Evolutionary conservation across 306 rosid species (phyloP), one percentile per base, ranked within the genome.

Genomic region (Fragaria iinumae): DNA sequence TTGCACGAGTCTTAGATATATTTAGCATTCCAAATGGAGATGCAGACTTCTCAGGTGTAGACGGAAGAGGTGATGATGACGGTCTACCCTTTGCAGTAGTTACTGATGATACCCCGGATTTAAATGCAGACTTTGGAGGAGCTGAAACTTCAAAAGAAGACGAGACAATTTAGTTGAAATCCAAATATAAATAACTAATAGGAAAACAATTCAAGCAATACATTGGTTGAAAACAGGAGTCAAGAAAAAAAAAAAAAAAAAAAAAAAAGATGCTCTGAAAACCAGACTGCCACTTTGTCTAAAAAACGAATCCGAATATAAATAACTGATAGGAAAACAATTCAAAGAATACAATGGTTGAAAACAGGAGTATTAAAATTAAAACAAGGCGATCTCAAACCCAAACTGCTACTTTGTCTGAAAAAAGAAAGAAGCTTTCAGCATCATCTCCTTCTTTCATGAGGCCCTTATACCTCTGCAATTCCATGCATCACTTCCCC

Each of bases 41-140:
- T 79, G 88, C 89, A 48, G 83, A 66, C 78, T 72, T 93, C 85
- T 91, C 89, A 0, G 93, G 97, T 50, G 92, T 90, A 71, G 93
- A 89, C 14, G 87, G 91, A 86, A 86, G 80, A 76, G 97, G 97
- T 71, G 98, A 84, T 50, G 86, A 84, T 81, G 97, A 76, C 59
- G 71, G 84, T 77, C 88, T 91, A 27, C 86, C 88, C 91, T 88
- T 96, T 69, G 80, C 74, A 73, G 85, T 67, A 73, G 91, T 73
- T 71, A 85, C 59, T 41, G 93, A 87, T 76, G 86, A 68, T 71
- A 85, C 73, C 73, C 90, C 93, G 77, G 89, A 63, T 88, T 86
- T 88, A 69, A 68, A 81, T 11, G 89, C 75, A 70, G 92, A 73
- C 80, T 89, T 95, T 67, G 84, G 87, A 77, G 89, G 96, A 32